Evolutionary conservation across 2,329 filamentous ascomycete genomes (phyloP), one percentile per base, ranked within the genome.

Genomic region (Capronia coronata): DNA sequence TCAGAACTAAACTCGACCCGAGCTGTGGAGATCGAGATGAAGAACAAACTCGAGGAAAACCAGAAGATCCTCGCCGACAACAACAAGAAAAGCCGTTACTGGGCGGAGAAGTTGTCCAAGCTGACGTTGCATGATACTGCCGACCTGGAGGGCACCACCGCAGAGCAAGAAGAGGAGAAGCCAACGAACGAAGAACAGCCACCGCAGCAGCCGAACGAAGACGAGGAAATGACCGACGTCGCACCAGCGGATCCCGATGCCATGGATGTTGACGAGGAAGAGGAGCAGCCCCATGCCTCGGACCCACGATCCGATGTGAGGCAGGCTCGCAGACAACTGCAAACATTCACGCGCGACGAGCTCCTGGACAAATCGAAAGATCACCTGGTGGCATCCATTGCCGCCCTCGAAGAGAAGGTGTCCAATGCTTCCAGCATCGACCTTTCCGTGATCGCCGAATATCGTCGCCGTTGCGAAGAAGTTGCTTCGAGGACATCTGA

Each of bases 41-140:
- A 87, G 56, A 97, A 97, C 70, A 94, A 94, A 71, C 82, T 98
- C 1, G 93, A 97, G 64, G 91, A 97, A 64, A 93, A 91, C 66
- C 86, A 95, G 59, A 98, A 98, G 70, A 80, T 84, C 8, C 77
- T 97, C 11, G 69, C 72, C 0, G 91, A 97, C 63, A 95, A 94
- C 67, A 83, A 94, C 66, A 90, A 87, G 68, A 82, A 86, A 52
- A 77, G 86, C 34, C 78, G 76, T 30, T 87, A 95, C 71, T 97
- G 90, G 89, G 75, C 89, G 47, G 87, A 95, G 52, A 96, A 97
- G 71, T 74, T 94, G 7, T 76, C 77, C 45, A 97, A 95, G 71
- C 78, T 98, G 21, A 71, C 77, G 2, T 72, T 97, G 30, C 89
- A 96, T 60, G 89, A 90, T 59, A 76, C 94, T 50, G 81, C 82